Base-by-base conservation (phyloP, 169 alveolate species). In the Amoebophrya sp. region DNA sequence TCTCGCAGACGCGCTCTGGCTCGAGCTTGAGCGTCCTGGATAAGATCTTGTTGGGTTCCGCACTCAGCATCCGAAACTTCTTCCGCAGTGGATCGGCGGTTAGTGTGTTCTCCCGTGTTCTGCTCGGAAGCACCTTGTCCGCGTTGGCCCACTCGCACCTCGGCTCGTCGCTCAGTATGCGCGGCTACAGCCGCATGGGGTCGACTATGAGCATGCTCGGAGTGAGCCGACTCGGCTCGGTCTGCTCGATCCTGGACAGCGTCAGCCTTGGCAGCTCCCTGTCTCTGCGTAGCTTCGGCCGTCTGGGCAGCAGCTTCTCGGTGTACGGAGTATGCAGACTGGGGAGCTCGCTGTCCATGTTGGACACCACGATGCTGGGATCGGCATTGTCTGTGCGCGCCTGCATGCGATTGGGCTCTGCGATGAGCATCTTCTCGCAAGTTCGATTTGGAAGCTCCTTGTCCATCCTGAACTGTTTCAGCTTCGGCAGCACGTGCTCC, bases 271-370 rank as follows among this genome's bases (percentile, higher is more conserved):
- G 90, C 12, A 26, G 41, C 41, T 1, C 90, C 6, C 12, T 89
- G 24, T 89, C 90, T 29, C 90, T 89, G 47, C 36, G 90, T 41
- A 26, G 41, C 90, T 89, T 89, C 90, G 33, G 24, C 24, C 90
- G 90, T 33, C 34, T 34, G 24, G 90, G 90, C 40, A 26, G 41
- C 47, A 38, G 53, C 47, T 36, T 89, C 53, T 89, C 90, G n/a
- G 36, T 89, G 47, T 38, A 89, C 47, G 41, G 90, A 41, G 10
- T 89, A 33, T 33, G n/a, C 24, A 1, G 90, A 2, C 40, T 89
- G 24, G 90, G 90, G 36, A 89, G 90, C 41, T 36, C 41, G 33
- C 0, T 89, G 40, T 34, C 53, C 23, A 26, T 14, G 41, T 33
- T 89, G 53, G 90, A 89, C 40, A 40, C 90, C 24, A 40, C 39